phyloP scores from a whole-genome alignment of 192 early-diverging fungal genomes.

The Coemansia reversa region DNA sequence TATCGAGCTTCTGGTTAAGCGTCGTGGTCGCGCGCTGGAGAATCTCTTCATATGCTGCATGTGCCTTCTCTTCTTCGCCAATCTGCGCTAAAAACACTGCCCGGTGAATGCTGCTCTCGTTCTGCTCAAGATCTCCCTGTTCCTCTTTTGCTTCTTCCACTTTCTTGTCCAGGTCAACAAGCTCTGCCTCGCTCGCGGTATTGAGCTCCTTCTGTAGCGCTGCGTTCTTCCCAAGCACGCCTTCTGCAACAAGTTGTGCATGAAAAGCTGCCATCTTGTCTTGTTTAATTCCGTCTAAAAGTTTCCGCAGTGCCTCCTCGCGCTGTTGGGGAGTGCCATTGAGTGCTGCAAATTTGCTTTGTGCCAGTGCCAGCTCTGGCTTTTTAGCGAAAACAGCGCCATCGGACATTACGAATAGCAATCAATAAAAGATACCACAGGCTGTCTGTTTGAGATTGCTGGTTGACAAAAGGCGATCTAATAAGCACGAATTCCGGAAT shows the following conservation, averaged over 20 bases:
- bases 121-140: slow-evolving; percentile 79
- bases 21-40: slow-evolving; percentile 84
- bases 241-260: slow-evolving; percentile 26
- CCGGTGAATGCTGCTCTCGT: slow-evolving; percentile 72
- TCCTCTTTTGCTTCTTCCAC: slow-evolving; percentile 89
- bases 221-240: slow-evolving; percentile 31
- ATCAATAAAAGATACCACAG: background rate
- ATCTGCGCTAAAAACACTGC: slow-evolving; percentile 91
- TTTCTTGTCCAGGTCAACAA: slow-evolving; percentile 78
- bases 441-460: background rate
- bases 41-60: slow-evolving; percentile 77
- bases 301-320: slow-evolving; percentile 65
- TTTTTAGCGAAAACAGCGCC: slow-evolving; percentile 71
- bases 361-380: slow-evolving; percentile 85
- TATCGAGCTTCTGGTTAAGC: slow-evolving; percentile 89
- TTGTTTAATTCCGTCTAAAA: slow-evolving; percentile 74
- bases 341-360: slow-evolving; percentile 75
- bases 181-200: slow-evolving; percentile 71
- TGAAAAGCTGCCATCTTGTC: slow-evolving; percentile 67
- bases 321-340: slow-evolving; percentile 71
- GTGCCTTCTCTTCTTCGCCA: slow-evolving; percentile 93
- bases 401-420: slow-evolving; percentile 57
- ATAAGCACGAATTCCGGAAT: background rate
- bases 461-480: background rate
- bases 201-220: slow-evolving; percentile 38